Evolutionary conservation across 2,329 filamentous ascomycete genomes (phyloP), one percentile per base, ranked within the genome.

Genomic region (Verticillium isaacii): DNA sequence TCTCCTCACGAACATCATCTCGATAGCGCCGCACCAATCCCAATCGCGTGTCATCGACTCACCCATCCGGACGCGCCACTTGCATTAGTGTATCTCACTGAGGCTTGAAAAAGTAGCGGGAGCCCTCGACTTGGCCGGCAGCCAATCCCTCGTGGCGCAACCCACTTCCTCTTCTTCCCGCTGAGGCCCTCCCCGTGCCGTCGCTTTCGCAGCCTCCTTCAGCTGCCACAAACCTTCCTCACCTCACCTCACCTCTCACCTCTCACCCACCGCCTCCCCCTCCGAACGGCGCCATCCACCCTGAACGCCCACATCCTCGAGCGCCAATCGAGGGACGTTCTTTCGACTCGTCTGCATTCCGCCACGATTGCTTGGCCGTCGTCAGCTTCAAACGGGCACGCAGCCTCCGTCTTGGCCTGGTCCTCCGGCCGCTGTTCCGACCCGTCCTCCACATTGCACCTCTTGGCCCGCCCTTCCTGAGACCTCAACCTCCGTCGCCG

Each of bases 401-500:
- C n/a, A 45, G 8, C 15, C 39, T 9, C 17, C 45, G 45, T 7
- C 45, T 50, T 50, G 45, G 45, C 45, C 8, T 50, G 45, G n/a
- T 23, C 45, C n/a, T 50, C 45, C n/a, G 45, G 45, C n/a, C 19
- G 45, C 45, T 50, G n/a, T 14, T 50, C 45, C 19, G 45, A 50
- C 19, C 45, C 45, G 45, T 25, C 45, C 45, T 50, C 45, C 45
- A 50, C 45, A 23, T n/a, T 14, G 45, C 8, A 50, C 45, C 19
- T 50, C 45, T 50, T 50, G 45, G 45, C 45, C n/a, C 45, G 45
- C 8, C 19, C 9, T 23, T 50, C 19, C 19, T 50, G 45, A 50
- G 45, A 50, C 45, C n/a, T 50, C 45, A 23, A 15, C 63, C 63
- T 5, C 63, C 63, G 19, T 65, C 60, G n/a, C 63, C 63, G 19